Base-by-base conservation (phyloP, 2,329 filamentous ascomycete genomes). In the Davidsoniella virescens region DNA sequence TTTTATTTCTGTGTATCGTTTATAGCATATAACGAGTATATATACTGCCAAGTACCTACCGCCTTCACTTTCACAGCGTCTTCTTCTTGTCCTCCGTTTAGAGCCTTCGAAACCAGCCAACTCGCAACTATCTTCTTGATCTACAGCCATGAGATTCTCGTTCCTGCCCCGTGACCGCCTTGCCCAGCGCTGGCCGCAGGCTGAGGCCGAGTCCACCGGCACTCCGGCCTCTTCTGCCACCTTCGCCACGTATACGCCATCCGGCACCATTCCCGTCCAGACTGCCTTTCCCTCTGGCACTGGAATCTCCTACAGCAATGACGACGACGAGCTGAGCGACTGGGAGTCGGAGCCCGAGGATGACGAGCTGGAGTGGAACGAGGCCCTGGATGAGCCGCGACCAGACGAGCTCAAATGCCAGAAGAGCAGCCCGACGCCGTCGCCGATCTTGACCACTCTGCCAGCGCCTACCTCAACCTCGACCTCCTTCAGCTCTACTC, bases 271-370 rank as follows among this genome's bases (percentile, higher is more conserved):
- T 16, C 16, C 50, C 9, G 29, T 17, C 29, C 18, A 8, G 10
- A 44, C 47, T n/a, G 26, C 44, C 8, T 37, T 23, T 8, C 7
- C 47, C 38, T 50, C 39, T 16, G 16, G 29, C 20, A 44, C 38
- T 12, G 25, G 17, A 2, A 17, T 38, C 17, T 29, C 36, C n/a
- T 3, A 39, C 14, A 4, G n/a, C 43, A 33, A 38, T 25, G 10
- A 29, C 12, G 43, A 50, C 17, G 44, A 46, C 7, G 47, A 50
- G 6, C 23, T 52, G 10, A 47, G 42, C 39, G 51, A 53, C 23
- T 50, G 51, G 47, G 51, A 50, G 18, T 53, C 51, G 10, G 51
- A 53, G 37, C 37, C 17, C 9, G 49, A 51, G 40, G 47, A 50
- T 20, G 51, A 47, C 16, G 47, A 39, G 26, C 46, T 52, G 4